Conservation (phyloP, 805 yeast species). For the Torulaspora delbrueckii region DNA sequence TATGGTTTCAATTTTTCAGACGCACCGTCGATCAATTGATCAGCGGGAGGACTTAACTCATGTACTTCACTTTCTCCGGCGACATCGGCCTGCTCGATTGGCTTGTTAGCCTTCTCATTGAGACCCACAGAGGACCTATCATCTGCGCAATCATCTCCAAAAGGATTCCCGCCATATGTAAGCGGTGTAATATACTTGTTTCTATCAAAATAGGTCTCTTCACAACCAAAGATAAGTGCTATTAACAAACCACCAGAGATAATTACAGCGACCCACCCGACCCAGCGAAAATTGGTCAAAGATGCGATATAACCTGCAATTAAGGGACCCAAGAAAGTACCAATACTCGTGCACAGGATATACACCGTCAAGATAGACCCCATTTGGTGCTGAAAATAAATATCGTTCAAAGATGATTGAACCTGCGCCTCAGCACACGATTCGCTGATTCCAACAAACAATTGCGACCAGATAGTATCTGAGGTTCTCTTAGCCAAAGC, state of each 20-base stretch:
- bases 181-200: slow-evolving; percentile 37
- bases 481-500: slow-evolving; percentile 48
- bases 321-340: slow-evolving; percentile 75
- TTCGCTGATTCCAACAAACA: slow-evolving; percentile 76
- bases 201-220: slow-evolving; percentile 67
- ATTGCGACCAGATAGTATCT: slow-evolving; percentile 72
- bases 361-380: slow-evolving; percentile 69
- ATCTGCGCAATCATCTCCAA: slow-evolving; percentile 5
- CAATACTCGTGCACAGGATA: slow-evolving; percentile 68
- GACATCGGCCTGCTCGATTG: background rate
- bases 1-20: slow-evolving; percentile 42
- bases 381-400: slow-evolving; percentile 72
- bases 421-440: slow-evolving; percentile 72
- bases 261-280: slow-evolving; percentile 62
- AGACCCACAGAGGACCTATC: background rate
- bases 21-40: slow-evolving; percentile 37
- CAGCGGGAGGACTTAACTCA: slow-evolving; percentile 1
- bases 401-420: slow-evolving; percentile 63
- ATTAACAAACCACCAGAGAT: slow-evolving; percentile 55
- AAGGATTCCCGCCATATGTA: slow-evolving; percentile 6
- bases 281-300: slow-evolving; percentile 68
- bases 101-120: background rate
- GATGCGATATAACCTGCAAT: slow-evolving; percentile 69
- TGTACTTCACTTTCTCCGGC: background rate
- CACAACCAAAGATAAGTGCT: slow-evolving; percentile 55